Conservation (phyloP, 2,329 filamentous ascomycete species). For the Diaporthe nobilis region DNA sequence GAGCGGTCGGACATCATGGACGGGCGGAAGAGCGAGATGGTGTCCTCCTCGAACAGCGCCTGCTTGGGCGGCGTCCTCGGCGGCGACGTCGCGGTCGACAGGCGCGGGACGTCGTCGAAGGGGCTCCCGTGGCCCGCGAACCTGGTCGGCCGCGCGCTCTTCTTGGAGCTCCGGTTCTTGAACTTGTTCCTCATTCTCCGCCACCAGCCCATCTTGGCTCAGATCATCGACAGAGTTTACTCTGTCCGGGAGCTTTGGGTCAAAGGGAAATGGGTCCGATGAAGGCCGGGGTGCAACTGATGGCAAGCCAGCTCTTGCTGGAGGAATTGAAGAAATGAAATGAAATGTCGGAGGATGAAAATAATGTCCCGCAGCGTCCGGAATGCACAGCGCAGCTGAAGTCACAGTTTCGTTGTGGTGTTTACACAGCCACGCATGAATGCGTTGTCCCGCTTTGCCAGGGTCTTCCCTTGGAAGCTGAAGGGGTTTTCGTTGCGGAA, state of each 20-base stretch:
- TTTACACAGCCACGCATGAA: constrained; percentile 30
- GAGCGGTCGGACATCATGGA: constrained; percentile 35
- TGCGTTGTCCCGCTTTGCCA: constrained; percentile 24
- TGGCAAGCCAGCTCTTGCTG: too few relatives aligned
- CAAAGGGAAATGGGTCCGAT: not conserved
- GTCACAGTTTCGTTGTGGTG: constrained; percentile 5
- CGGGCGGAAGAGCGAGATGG: constrained; percentile 23
- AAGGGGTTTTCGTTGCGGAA: constrained; percentile 10
- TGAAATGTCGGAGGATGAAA: not conserved
- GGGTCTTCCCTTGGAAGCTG: constrained; percentile 18
- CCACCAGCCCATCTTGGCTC: constrained; percentile 36
- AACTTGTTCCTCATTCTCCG: constrained; percentile 38
- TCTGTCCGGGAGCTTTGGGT: not conserved
- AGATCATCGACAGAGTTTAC: not conserved
- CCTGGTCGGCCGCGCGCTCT: constrained; percentile 24
- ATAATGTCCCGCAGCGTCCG: not conserved
- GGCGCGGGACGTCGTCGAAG: constrained; percentile 10
- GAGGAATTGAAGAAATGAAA: not conserved
- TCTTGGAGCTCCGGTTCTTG: constrained; percentile 32
- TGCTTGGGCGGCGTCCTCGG: constrained; percentile 34
- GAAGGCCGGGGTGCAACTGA: not conserved
- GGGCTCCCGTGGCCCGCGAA: constrained; percentile 12
- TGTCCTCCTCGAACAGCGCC: constrained; percentile 34
- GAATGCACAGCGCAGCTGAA: not conserved
- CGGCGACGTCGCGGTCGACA: constrained; percentile 11